Evolutionary conservation across 2,329 filamentous ascomycete genomes (phyloP).

Genomic region (Botrytis pseudocinerea): DNA sequence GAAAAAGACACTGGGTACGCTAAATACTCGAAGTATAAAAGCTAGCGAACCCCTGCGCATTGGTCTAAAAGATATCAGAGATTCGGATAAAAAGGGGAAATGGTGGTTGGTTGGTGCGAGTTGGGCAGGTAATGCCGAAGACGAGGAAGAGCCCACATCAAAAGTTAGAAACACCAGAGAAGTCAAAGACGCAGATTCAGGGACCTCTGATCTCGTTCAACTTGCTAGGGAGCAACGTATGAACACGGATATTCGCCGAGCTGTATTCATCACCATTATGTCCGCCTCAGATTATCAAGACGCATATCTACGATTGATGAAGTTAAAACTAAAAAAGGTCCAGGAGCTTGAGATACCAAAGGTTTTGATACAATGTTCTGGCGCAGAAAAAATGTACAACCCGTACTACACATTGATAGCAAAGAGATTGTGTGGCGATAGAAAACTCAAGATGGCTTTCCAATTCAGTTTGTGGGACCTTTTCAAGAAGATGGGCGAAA

Average conservation of each 20-base stretch:
- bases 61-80: slow-evolving; percentile 76
- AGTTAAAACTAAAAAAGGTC: slow-evolving; percentile 80
- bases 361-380: slow-evolving; percentile 84
- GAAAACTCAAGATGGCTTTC: slow-evolving; percentile 78
- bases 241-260: slow-evolving; percentile 47
- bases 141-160: slow-evolving; percentile 35
- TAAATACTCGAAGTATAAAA: slow-evolving; percentile 69
- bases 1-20: slow-evolving; percentile 79
- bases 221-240: slow-evolving; percentile 42
- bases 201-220: slow-evolving; percentile 40
- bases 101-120: slow-evolving; percentile 99
- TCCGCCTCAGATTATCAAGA: slow-evolving; percentile 82
- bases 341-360: slow-evolving; percentile 85
- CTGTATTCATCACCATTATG: slow-evolving; percentile 92
- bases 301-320: slow-evolving; percentile 75
- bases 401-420: slow-evolving; percentile 91
- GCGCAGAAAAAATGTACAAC: slow-evolving; percentile 82
- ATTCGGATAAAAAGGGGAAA: slow-evolving; percentile 84
- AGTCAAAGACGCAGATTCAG: slow-evolving; percentile 40
- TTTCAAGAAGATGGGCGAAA: slow-evolving; percentile 83
- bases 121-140: slow-evolving; percentile 57
- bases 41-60: slow-evolving; percentile 80
- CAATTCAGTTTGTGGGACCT: slow-evolving; percentile 85
- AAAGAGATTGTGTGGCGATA: slow-evolving; percentile 72
- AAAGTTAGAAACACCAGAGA: neutral